phyloP scores from a whole-genome alignment of 208 protist species.

The Wallacemonas sp. region DNA sequence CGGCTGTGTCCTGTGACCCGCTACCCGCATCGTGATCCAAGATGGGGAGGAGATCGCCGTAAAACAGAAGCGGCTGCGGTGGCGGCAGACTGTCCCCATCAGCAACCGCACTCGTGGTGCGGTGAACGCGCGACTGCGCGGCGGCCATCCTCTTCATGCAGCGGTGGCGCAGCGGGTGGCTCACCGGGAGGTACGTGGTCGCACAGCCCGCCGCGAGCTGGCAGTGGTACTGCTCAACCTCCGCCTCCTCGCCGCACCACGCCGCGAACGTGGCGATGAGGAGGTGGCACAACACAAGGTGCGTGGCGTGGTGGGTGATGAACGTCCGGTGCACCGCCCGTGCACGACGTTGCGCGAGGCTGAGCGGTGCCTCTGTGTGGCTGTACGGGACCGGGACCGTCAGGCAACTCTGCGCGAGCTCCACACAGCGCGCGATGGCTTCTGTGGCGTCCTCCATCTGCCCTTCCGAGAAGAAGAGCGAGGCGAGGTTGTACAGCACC shows the following conservation, averaged over 20 bases:
- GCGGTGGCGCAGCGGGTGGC: slow-evolving; percentile 25
- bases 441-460: slow-evolving; percentile 76
- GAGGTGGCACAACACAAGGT: slow-evolving; percentile 71
- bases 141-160: slow-evolving; percentile 43
- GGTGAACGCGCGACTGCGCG: slow-evolving; percentile 23
- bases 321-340: slow-evolving; percentile 27
- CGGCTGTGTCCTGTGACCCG: neutral
- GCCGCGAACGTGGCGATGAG: slow-evolving; percentile 69
- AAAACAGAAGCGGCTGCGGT: slow-evolving; percentile 5
- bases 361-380: neutral
- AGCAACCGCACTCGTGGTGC: neutral
- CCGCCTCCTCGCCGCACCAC: slow-evolving; percentile 50
- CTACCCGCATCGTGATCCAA: slow-evolving; percentile 7
- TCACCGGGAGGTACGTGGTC: slow-evolving; percentile 38
- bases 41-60: neutral
- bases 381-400: slow-evolving; percentile 7
- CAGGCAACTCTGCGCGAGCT: slow-evolving; percentile 57
- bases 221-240: slow-evolving; percentile 65
- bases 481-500: slow-evolving; percentile 83
- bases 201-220: slow-evolving; percentile 78
- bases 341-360: neutral
- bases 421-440: slow-evolving; percentile 73
- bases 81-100: neutral
- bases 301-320: slow-evolving; percentile 36
- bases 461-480: slow-evolving; percentile 38